These are phyloP conservation scores for Microcyclospora pomicola DNA, from an alignment of 2,329 filamentous ascomycete species.

Conservation along the genomic window DNA sequence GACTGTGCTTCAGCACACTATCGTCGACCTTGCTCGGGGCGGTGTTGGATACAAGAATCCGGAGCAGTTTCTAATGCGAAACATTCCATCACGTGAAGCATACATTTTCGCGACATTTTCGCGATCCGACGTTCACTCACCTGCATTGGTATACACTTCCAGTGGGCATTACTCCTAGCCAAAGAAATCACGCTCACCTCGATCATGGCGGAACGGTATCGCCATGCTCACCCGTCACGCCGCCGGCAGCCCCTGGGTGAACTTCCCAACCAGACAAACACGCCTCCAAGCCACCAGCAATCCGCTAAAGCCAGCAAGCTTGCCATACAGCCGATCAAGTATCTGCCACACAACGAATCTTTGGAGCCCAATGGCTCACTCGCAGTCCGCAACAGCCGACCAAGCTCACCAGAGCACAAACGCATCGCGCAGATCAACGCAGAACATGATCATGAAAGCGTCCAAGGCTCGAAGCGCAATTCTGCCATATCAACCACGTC, in stretches of 20 bases:
- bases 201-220: slow-evolving; percentile 20
- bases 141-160: too few species aligned
- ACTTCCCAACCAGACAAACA: slow-evolving; percentile 17
- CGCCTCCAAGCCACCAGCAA: slow-evolving; percentile 9
- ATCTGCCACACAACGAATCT: slow-evolving; percentile 31
- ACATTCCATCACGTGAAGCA: too few species aligned
- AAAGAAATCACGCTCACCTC: neutral
- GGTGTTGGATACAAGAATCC: too few species aligned
- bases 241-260: slow-evolving; percentile 19
- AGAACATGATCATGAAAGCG: slow-evolving; percentile 28
- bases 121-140: too few species aligned
- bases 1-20: too few species aligned
- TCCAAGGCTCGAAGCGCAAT: slow-evolving; percentile 31
- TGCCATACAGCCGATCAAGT: slow-evolving; percentile 5
- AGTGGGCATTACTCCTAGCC: too few species aligned
- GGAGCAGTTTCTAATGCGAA: too few species aligned
- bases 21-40: too few species aligned
- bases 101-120: too few species aligned
- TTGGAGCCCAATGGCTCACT: slow-evolving; percentile 31
- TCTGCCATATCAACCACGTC: slow-evolving; percentile 43
- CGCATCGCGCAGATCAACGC: slow-evolving; percentile 37
- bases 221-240: slow-evolving; percentile 9
- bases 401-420: slow-evolving; percentile 34
- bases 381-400: slow-evolving; percentile 24
- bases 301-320: slow-evolving; percentile 8